A percentile compares a stretch with the other conserved stretches of the same genome.
Evolutionary conservation across 2,329 filamentous ascomycete species (phyloP).

Genomic region (Fusarium subglutinans): DNA sequence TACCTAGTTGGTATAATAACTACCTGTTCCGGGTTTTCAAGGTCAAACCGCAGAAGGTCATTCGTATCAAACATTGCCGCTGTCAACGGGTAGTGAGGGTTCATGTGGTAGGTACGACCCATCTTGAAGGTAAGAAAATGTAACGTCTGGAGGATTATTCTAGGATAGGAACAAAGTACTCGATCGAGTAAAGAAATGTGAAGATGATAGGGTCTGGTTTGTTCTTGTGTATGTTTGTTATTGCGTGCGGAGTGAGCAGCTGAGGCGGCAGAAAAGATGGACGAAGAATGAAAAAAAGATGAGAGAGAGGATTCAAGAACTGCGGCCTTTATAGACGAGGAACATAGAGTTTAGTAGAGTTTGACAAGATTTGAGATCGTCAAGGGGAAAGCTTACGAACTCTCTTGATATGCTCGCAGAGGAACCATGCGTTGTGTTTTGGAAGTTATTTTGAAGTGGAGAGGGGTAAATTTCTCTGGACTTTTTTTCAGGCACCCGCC

Average conservation of each 20-base stretch:
- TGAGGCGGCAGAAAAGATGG: background rate
- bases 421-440: background rate
- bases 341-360: background rate
- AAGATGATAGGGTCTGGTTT: background rate
- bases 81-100: background rate
- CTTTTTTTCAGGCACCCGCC: background rate
- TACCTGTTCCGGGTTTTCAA: rapidly evolving
- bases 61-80: background rate
- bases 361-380: background rate
- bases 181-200: background rate
- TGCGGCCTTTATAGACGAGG: background rate
- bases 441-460: background rate
- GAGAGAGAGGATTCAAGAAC: no score
- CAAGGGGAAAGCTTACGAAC: constrained; percentile 8
- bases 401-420: background rate
- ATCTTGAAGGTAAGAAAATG: background rate
- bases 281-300: background rate
- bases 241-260: background rate
- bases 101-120: background rate
- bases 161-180: background rate
- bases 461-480: background rate
- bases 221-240: background rate
- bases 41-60: background rate
- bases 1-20: background rate
- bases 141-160: background rate